Conservation (phyloP, 2,329 filamentous ascomycete genomes). For the Sarocladiaceae sp. region DNA sequence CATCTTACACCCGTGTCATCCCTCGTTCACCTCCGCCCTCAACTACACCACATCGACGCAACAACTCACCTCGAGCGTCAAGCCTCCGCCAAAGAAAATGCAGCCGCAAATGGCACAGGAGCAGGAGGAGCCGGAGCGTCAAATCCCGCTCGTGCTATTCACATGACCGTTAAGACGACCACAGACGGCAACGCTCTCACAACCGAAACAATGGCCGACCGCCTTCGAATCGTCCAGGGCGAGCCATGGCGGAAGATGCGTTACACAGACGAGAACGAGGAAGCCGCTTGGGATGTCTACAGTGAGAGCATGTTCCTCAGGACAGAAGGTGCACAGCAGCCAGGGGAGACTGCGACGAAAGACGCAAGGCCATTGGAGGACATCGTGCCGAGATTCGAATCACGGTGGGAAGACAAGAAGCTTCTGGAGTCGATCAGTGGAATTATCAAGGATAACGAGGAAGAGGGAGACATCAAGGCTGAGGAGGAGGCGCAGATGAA, state of each 20-base stretch:
- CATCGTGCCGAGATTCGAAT: slow-evolving; percentile 32
- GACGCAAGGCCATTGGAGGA: slow-evolving; percentile 25
- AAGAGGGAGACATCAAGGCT: slow-evolving; percentile 19
- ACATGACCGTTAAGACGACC: slow-evolving; percentile 80
- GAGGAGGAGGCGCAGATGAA: slow-evolving; percentile 17
- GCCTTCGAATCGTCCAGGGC: slow-evolving; percentile 72
- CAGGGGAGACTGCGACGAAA: slow-evolving; percentile 8
- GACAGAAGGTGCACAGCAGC: slow-evolving; percentile 10
- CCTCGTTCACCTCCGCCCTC: slow-evolving; percentile 83
- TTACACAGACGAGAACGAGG: slow-evolving; percentile 78
- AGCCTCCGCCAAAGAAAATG: slow-evolving; percentile 33
- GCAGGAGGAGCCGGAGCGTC: slow-evolving; percentile 45
- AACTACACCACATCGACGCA: slow-evolving; percentile 91
- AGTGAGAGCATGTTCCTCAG: slow-evolving; percentile 59
- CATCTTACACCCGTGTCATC: slow-evolving; percentile 82
- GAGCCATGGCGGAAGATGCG: slow-evolving; percentile 77
- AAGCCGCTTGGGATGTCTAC: slow-evolving; percentile 72
- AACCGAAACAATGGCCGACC: slow-evolving; percentile 68
- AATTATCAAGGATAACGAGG: slow-evolving; percentile 29
- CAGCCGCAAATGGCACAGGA: slow-evolving; percentile 29
- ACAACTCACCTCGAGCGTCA: slow-evolving; percentile 63
- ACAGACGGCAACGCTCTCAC: slow-evolving; percentile 62
- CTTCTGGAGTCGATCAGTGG: slow-evolving; percentile 43
- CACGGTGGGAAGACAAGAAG: slow-evolving; percentile 39
- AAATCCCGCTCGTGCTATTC: slow-evolving; percentile 58